A percentile compares a stretch with the other conserved stretches of the same genome.
phyloP scores from a whole-genome alignment of 192 early-diverging fungal genomes.

The Mortierella antarctica region DNA sequence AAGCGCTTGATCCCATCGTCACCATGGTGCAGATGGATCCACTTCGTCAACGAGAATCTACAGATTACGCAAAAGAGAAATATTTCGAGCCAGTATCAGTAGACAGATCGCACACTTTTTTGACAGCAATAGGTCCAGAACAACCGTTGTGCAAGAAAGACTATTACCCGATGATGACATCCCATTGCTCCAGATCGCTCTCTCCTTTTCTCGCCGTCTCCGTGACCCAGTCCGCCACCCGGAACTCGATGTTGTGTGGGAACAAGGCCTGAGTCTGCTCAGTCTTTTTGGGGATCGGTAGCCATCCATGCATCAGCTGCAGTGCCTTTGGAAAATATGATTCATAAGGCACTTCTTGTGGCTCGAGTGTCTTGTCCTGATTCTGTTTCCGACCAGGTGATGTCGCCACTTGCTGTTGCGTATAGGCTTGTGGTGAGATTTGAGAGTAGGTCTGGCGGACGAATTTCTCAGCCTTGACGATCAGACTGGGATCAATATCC shows the following conservation, averaged over 20 bases:
- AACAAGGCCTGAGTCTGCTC: conserved; percentile 44
- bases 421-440: conserved; percentile 19
- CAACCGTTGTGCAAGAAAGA: background rate
- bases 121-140: background rate
- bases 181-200: conserved; percentile 56
- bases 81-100: background rate
- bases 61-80: no score
- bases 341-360: conserved; percentile 17
- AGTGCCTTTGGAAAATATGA: conserved; percentile 25
- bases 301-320: conserved; percentile 25
- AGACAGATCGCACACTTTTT: background rate
- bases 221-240: conserved; percentile 69
- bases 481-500: conserved; percentile 77
- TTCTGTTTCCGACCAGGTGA: conserved; percentile 3
- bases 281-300: conserved; percentile 24
- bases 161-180: conserved; percentile 72
- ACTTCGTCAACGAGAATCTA: conserved; percentile 79
- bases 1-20: conserved; percentile 75
- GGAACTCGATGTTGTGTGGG: conserved; percentile 71
- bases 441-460: conserved; percentile 58
- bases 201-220: background rate
- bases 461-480: conserved; percentile 64
- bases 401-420: conserved; percentile 4
- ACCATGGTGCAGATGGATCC: conserved; percentile 83
- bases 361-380: background rate